phyloP scores from a whole-genome alignment of 768 basidiomycete genomes.

The Boletus coccyginus region DNA sequence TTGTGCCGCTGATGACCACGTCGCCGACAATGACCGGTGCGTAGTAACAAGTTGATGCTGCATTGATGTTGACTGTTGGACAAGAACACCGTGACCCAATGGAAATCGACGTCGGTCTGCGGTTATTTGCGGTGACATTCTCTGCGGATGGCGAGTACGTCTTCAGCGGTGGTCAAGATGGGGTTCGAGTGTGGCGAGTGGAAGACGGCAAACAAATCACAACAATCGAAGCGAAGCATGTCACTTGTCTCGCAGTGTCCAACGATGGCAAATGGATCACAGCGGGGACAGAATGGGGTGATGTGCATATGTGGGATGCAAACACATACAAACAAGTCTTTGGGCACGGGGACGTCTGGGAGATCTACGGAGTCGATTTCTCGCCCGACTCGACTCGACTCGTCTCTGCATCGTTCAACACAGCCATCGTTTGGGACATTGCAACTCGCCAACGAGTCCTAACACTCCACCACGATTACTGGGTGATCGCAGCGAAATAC shows the following conservation, averaged over 20 bases:
- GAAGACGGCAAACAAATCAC: background rate
- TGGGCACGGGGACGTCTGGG: background rate
- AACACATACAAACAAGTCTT: background rate
- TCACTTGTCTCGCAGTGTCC: background rate
- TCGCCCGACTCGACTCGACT: constrained; percentile 1
- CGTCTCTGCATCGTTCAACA: background rate
- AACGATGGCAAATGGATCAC: background rate
- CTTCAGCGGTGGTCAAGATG: background rate
- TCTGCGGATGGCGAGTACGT: background rate
- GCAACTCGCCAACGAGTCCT: background rate
- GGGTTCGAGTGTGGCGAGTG: background rate
- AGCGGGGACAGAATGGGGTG: background rate
- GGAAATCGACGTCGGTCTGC: background rate
- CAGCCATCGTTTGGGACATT: background rate
- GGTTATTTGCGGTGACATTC: background rate
- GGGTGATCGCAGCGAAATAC: background rate
- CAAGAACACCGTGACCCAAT: background rate
- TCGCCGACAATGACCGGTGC: background rate
- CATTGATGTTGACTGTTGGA: background rate
- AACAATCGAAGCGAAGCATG: background rate
- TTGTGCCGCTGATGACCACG: background rate
- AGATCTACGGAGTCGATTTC: background rate
- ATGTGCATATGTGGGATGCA: background rate
- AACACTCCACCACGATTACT: background rate
- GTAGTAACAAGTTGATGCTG: background rate